Evolutionary conservation across 1,284 basidiomycete genomes (phyloP).

Genomic region (Ganoderma lucidum): DNA sequence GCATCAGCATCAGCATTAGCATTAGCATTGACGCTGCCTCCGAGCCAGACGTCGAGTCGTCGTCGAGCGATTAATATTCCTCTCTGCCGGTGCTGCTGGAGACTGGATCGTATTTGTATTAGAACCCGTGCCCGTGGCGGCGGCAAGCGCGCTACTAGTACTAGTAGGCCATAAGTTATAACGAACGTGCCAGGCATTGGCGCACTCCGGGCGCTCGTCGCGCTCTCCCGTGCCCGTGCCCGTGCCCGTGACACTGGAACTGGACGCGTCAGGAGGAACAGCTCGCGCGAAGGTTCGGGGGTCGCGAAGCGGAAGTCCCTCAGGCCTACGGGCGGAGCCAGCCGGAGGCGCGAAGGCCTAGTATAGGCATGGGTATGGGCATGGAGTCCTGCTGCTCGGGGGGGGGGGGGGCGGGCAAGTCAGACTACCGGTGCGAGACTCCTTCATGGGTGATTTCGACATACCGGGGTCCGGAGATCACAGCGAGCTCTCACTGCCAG

Average conservation of each 20-base stretch:
- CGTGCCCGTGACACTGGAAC: background rate
- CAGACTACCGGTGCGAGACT: background rate
- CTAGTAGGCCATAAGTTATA: background rate
- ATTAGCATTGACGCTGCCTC: background rate
- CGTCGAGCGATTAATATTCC: no score
- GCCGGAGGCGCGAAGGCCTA: background rate
- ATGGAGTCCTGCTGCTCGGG: background rate
- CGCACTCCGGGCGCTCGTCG: no score
- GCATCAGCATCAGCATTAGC: no score
- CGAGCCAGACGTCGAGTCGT: no score
- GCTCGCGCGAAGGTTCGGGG: background rate
- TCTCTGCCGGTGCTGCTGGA: no score
- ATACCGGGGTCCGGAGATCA: background rate
- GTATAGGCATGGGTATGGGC: background rate
- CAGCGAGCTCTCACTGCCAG: background rate
- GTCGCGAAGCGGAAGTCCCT: background rate
- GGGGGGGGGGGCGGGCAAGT: background rate
- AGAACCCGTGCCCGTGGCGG: background rate
- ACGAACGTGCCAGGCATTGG: background rate
- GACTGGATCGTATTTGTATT: background rate
- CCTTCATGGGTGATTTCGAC: background rate
- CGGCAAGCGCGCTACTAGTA: background rate
- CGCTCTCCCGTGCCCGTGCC: no score
- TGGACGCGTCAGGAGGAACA: background rate
- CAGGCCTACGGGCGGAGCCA: background rate